Conservation (phyloP, 1,284 basidiomycete species). For the Austroboletus niveus region DNA sequence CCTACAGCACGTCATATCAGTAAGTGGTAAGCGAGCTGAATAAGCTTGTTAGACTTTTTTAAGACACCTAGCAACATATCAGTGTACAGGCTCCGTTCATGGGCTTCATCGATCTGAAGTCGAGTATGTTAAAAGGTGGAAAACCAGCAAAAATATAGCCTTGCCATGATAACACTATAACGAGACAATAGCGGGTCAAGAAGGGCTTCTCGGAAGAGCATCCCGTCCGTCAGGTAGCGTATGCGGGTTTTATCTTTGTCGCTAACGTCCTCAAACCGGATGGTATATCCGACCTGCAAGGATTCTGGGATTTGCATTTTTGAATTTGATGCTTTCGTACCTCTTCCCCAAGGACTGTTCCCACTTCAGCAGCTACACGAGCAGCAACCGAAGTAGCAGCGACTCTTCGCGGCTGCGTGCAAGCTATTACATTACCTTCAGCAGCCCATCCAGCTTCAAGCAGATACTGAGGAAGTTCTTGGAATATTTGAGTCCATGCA, state of each 20-base stretch:
- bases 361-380: slow-evolving; percentile 89
- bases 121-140: slow-evolving; percentile 5
- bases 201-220: slow-evolving; percentile 94
- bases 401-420: slow-evolving; percentile 94
- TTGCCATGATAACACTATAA: slow-evolving; percentile 94
- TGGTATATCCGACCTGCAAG: slow-evolving; percentile 89
- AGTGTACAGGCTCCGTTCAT: slow-evolving; percentile 93
- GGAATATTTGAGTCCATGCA: slow-evolving; percentile 3
- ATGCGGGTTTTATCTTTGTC: slow-evolving; percentile 82
- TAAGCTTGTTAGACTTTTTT: slow-evolving; percentile 65
- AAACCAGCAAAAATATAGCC: slow-evolving; percentile 27
- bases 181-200: slow-evolving; percentile 84
- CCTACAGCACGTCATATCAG: slow-evolving; percentile 38
- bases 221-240: slow-evolving; percentile 97
- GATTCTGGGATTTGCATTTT: neutral
- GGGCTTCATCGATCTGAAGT: slow-evolving; percentile 89
- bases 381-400: slow-evolving; percentile 93
- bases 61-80: slow-evolving; percentile 91
- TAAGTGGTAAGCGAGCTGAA: slow-evolving; percentile 8
- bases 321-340: slow-evolving; percentile 39
- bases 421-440: slow-evolving; percentile 76
- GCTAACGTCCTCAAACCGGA: slow-evolving; percentile 95
- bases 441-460: slow-evolving; percentile 87
- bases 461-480: slow-evolving; percentile 94
- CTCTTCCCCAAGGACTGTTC: slow-evolving; percentile 86